Evolutionary conservation across 116 monocot genomes (phyloP).

Genomic region (Dioscorea cayenensis): DNA sequence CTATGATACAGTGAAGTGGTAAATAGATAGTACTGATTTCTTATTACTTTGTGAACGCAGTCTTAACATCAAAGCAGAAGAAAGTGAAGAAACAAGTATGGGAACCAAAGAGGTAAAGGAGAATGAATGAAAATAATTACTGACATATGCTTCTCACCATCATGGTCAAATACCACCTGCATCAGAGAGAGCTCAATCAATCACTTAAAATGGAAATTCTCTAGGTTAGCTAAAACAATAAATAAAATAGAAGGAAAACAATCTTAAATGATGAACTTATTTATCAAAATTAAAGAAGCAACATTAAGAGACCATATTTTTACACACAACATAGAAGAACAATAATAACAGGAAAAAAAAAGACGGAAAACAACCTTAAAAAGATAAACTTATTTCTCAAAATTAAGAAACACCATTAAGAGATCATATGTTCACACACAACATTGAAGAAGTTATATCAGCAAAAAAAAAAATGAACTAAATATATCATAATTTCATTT

Average conservation of each 20-base stretch:
- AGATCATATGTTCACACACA: not conserved
- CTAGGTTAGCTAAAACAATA: not conserved
- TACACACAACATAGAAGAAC: not conserved
- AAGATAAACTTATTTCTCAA: too few relatives aligned
- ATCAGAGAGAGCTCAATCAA: conserved; percentile 23
- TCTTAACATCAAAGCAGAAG: not conserved
- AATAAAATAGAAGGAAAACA: not conserved
- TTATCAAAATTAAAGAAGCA: not conserved
- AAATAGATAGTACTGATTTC: too few relatives aligned
- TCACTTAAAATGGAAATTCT: conserved; percentile 5
- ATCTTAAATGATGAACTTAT: not conserved
- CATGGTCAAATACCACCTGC: conserved; percentile 99
- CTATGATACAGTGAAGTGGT: too few relatives aligned
- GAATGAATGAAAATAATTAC: conserved; percentile 11
- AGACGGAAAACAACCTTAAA: not conserved
- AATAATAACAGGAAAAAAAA: not conserved
- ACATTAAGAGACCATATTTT: too few relatives aligned
- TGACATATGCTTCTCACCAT: conserved; percentile 66
- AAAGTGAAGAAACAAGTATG: not conserved
- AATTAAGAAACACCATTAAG: not conserved
- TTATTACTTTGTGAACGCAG: too few relatives aligned
- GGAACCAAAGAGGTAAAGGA: too few relatives aligned
- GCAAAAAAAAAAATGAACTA: too few relatives aligned
- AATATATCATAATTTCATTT: too few relatives aligned
- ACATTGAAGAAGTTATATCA: not conserved